Base-by-base conservation (phyloP, 441 rosid genomes). In the Sinapis alba region DNA sequence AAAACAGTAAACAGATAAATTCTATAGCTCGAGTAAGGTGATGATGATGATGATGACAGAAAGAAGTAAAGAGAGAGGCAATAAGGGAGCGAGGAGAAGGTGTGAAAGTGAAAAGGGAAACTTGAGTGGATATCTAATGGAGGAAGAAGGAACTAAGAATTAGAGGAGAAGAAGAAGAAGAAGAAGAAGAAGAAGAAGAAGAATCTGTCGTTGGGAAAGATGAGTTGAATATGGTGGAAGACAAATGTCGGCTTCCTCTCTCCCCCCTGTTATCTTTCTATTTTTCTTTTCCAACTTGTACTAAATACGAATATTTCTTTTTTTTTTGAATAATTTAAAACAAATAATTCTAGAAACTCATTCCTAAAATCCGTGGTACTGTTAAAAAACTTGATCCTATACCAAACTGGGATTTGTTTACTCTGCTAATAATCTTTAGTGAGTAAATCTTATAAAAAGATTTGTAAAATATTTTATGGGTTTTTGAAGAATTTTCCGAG, bases 191-290 rank as follows among this genome's bases (percentile, higher is more conserved):
- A 32, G 38, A 11, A 23, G 65, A 38, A 26, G 74, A 68, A 61
- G 74, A 73, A 78, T 77, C 77, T 66, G 66, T 51, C 80, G 66
- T 72, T 68, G 77, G 77, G 54, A 76, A 81, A 80, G 83, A 80
- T 79, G 81, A 84, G 83, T 78, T 75, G 83, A 83, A 86, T 74
- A 82, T 76, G 88, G 88, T 69, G 84, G 80, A 74, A 70, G 82
- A 84, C 82, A 78, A 65, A 83, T 88, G 96, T 87, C 85, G 81
- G 83, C 87, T 85, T 56, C 82, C 84, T 80, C 62, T 54, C 73
- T 71, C 83, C 87, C 85, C 87, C 84, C 81, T 89, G 88, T 68
- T 75, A 53, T 53, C 50, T 75, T 75, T 61, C 58, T 53, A 34
- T 75, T 53, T 53, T 24, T 62, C n/a, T n/a, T n/a, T n/a, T n/a